phyloP scores from a whole-genome alignment of 106 monocot genomes.

The Dioscorea alata region DNA sequence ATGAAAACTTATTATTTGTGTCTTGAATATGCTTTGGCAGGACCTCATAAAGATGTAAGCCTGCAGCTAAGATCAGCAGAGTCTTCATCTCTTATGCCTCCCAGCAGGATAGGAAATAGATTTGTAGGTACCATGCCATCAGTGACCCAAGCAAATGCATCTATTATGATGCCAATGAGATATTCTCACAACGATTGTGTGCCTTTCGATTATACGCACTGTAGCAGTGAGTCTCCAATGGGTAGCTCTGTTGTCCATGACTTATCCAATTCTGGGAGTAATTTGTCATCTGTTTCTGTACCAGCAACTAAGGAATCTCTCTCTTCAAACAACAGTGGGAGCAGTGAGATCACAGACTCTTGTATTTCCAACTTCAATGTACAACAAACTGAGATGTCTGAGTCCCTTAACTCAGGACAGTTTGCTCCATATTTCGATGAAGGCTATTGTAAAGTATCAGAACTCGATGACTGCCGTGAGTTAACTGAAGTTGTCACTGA shows the following conservation, averaged over 20 bases:
- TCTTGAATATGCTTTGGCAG: constrained; percentile 9
- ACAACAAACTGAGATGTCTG: constrained; percentile 23
- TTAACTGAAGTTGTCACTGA: constrained; percentile 74
- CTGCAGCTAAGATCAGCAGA: constrained; percentile 9
- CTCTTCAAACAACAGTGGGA: constrained; percentile 12
- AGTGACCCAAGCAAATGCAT: constrained; percentile 1
- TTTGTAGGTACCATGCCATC: constrained; percentile 4
- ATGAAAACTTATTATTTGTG: constrained; percentile 4
- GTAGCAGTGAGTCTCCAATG: constrained; percentile 13
- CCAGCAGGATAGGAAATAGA: constrained; percentile 10
- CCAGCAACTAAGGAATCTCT: constrained; percentile 2
- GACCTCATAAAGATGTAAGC: constrained; percentile 3
- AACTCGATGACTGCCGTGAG: constrained; percentile 64
- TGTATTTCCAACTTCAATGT: constrained; percentile 12
- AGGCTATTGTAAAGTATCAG: constrained; percentile 73
- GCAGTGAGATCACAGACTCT: constrained; percentile 25
- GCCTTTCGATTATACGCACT: constrained; percentile 9
- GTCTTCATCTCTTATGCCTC: constrained; percentile 5
- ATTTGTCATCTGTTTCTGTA: constrained; percentile 8
- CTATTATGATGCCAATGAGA: constrained; percentile 8
- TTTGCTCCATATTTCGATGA: constrained; percentile 63
- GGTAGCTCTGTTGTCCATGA: constrained; percentile 21
- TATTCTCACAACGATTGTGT: neutral
- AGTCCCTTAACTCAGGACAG: constrained; percentile 34
- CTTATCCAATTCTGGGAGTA: constrained; percentile 16